Percentiles rank a stretch among this genome's conserved stretches.
phyloP scores from a whole-genome alignment of 1,284 basidiomycete genomes.

The Trichosporon asahii region DNA sequence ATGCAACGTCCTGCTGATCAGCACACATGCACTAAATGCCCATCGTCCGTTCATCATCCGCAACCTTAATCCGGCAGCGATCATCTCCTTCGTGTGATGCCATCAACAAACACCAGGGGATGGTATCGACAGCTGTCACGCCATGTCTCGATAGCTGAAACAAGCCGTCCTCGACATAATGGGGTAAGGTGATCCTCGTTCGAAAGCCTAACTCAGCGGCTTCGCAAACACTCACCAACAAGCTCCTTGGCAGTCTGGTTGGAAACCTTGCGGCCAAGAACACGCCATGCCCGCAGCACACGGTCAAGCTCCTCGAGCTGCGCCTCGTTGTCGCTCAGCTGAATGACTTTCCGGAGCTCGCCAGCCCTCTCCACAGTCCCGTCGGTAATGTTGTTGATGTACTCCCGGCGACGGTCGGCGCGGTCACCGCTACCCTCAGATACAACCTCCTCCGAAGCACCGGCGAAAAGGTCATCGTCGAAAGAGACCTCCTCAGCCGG shows the following conservation, averaged over 20 bases:
- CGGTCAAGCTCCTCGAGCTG: slow-evolving; percentile 22
- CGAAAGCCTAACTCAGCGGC: too few relatives aligned
- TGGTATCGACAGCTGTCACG: neutral
- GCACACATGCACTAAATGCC: neutral
- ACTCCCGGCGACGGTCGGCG: slow-evolving; percentile 11
- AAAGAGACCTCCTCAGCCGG: neutral
- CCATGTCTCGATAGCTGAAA: neutral
- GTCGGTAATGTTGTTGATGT: slow-evolving; percentile 12
- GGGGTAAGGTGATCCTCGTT: neutral
- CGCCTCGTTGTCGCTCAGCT: slow-evolving; percentile 20
- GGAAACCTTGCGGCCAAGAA: slow-evolving; percentile 17
- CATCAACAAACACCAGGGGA: neutral
- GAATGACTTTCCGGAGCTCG: slow-evolving; percentile 25
- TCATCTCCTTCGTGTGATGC: neutral
- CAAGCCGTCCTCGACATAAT: neutral
- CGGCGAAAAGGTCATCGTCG: slow-evolving; percentile 19
- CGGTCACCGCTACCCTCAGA: slow-evolving; percentile 10
- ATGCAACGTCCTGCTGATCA: slow-evolving; percentile 25
- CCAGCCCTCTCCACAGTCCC: slow-evolving; percentile 15
- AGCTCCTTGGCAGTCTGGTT: slow-evolving; percentile 25
- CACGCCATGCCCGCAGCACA: slow-evolving; percentile 23
- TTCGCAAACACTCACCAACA: slow-evolving; percentile 20
- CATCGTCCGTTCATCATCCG: neutral
- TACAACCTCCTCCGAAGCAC: slow-evolving; percentile 11
- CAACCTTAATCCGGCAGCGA: neutral